Evolutionary conservation across 148 eudicot species (phyloP), one percentile per base, ranked within the genome.

Genomic region (Rhododendron vialii): DNA sequence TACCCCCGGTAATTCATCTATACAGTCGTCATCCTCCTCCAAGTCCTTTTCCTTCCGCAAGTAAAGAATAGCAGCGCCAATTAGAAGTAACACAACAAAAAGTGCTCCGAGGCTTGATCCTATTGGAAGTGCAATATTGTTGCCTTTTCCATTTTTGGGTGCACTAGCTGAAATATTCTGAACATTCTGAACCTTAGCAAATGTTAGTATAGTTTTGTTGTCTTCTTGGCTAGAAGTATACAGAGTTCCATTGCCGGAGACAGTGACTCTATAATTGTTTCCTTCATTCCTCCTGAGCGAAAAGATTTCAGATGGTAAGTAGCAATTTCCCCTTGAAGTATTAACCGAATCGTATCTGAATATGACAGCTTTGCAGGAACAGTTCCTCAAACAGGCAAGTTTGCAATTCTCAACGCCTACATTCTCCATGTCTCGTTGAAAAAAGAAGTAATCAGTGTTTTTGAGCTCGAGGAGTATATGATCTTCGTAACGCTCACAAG

Each of bases 291-390:
- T 77, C 84, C 35, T 82, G 51, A 89, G 28, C 1, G 90, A 86
- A 33, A 84, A 87, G 35, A 89, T 33, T 24, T 87, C 65, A 0
- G 85, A 43, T n/a, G 73, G 89, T n/a, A 89, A 77, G 38, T 11
- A 89, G 82, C 90, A 89, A 24, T 76, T 47, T 13, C 90, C 90
- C 43, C 15, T 30, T 53, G 59, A 17, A 75, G 78, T 15, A 30
- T 75, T 17, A 26, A 30, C 18, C 3, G 14, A 10, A 41, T 61
- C 65, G 63, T 85, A 61, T 0, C 33, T 82, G 76, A 87, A 87
- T 6, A 89, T 7, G 59, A 81, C 89, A 71, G 89, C 91, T 75
- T 86, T 83, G 67, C 91, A 89, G 0, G 89, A 85, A 82, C 91
- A 89, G 43, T 83, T 87, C 18, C 17, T 61, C 43, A 85, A 80